Evolutionary conservation across 2,329 filamentous ascomycete species (phyloP), one percentile per base, ranked within the genome.

Genomic region (Xylariaceae sp.): DNA sequence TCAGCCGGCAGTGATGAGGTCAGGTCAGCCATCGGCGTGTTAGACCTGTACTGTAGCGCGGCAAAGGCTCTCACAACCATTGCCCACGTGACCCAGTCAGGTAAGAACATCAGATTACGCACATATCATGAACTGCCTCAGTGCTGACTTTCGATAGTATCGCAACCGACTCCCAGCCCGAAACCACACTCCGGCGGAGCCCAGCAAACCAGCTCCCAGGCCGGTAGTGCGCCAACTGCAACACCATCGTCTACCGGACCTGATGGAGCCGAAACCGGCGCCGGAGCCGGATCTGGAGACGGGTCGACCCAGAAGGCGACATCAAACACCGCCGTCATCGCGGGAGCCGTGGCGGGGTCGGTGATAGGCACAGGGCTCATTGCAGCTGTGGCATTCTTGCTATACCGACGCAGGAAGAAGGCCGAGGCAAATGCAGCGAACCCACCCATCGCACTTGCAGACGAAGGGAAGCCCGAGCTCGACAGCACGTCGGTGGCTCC

Each of bases 1-100:
- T 65, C 60, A 17, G 68, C 64, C 2, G 67, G 64, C 3, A 62
- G 59, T 1, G 67, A 61, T 18, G 69, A 70, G 24, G 55, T 74
- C 3, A 60, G 62, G 3, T 73, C 71, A 2, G 72, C 70, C 2
- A 42, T 74, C 2, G 45, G 50, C 3, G 62, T 75, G 1, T 68
- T 68, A 43, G 58, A 66, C 29, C 58, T 61, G 31, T 76, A 74
- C 48, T 76, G 72, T 50, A 70, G 64, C 39, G 73, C 71, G 3
- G 73, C 67, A 1, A 60, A 60, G 34, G 64, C 58, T 15, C 50
- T 69, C 27, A 60, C 66, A 1, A 59, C 50, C 1, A 59, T 67
- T 4, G 59, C 60, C 1, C 66, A 65, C 0, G 60, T 73, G 3
- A 62, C 59, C 3, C 61, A 66, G 12, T 69, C 70, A 34, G 36